phyloP scores from a whole-genome alignment of 2,329 filamentous ascomycete genomes.

The Hymenoscyphus occultus region DNA sequence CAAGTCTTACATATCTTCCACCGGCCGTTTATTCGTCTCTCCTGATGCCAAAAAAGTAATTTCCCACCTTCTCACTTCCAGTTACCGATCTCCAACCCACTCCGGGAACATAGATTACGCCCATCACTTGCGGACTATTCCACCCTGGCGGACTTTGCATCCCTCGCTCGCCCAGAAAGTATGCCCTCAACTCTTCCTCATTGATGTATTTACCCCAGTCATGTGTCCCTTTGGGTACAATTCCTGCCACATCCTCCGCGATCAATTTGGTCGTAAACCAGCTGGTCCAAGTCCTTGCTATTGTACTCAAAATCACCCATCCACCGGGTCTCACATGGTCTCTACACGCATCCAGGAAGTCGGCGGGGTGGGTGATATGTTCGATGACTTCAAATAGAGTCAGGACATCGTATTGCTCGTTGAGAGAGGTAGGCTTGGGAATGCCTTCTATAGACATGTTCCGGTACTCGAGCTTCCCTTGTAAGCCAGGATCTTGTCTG shows the following conservation, averaged over 20 bases:
- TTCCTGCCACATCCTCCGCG: conserved; percentile 81
- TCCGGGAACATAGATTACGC: conserved; percentile 86
- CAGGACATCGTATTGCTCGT: conserved; percentile 70
- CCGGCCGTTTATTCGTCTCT: conserved; percentile 39
- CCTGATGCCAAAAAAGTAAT: conserved; percentile 92
- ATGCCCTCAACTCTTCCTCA: conserved; percentile 66
- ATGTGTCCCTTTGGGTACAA: conserved; percentile 91
- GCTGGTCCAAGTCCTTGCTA: conserved; percentile 82
- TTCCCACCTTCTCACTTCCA: conserved; percentile 82
- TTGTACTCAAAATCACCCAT: conserved; percentile 90
- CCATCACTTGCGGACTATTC: conserved; percentile 63
- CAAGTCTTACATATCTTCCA: not conserved
- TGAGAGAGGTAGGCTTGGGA: conserved; percentile 38
- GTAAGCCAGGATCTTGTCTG: conserved; percentile 66
- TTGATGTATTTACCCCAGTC: conserved; percentile 97
- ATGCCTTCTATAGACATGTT: conserved; percentile 76
- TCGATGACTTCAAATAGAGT: conserved; percentile 93
- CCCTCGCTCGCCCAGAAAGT: conserved; percentile 49
- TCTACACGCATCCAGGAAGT: conserved; percentile 69
- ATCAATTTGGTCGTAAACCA: conserved; percentile 92
- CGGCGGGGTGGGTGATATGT: conserved; percentile 74
- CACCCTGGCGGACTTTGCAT: conserved; percentile 41
- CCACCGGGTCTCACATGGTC: conserved; percentile 83
- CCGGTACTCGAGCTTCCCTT: conserved; percentile 64
- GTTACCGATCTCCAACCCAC: conserved; percentile 82